Percentiles rank a stretch among this genome's conserved stretches.
Conservation (phyloP, 2,329 filamentous ascomycete genomes). For the Fusarium graminum region DNA sequence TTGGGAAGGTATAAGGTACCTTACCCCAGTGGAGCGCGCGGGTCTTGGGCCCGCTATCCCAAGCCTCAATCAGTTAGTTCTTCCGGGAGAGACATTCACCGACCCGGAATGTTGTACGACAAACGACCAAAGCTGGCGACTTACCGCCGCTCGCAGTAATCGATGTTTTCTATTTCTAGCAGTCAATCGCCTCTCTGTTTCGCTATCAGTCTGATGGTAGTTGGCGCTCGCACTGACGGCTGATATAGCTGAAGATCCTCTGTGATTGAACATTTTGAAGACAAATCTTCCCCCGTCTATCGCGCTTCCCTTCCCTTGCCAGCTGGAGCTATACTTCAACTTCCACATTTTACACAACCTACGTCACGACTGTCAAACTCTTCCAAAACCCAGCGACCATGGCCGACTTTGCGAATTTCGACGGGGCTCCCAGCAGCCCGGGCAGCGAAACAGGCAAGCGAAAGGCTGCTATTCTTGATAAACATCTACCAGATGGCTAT, state of each 20-base stretch:
- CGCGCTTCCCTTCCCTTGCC: slow-evolving; percentile 9
- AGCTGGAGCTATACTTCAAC: slow-evolving; percentile 3
- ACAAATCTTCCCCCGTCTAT: slow-evolving; percentile 11
- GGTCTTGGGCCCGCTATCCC: slow-evolving; percentile 17
- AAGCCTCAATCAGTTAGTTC: slow-evolving; percentile 35
- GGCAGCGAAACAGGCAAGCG: slow-evolving; percentile 49
- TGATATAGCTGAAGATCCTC: slow-evolving; percentile 26
- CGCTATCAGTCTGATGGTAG: slow-evolving; percentile 19
- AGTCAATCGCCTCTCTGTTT: slow-evolving; percentile 18
- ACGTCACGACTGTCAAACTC: slow-evolving; percentile 32
- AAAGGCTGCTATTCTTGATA: slow-evolving; percentile 55
- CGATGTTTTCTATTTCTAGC: slow-evolving; percentile 9
- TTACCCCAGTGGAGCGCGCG: slow-evolving; percentile 10
- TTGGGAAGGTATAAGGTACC: slow-evolving; percentile 21
- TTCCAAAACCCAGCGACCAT: slow-evolving; percentile 37
- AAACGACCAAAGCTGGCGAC: slow-evolving; percentile 27
- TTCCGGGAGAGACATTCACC: slow-evolving; percentile 42
- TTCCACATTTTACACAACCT: slow-evolving; percentile 9
- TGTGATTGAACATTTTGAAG: slow-evolving; percentile 22
- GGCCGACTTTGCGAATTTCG: slow-evolving; percentile 49
- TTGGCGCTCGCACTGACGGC: slow-evolving; percentile 32
- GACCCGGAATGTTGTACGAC: slow-evolving; percentile 38
- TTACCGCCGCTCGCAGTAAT: slow-evolving; percentile 24
- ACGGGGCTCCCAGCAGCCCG: slow-evolving; percentile 46
- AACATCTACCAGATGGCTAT: slow-evolving; percentile 57